Percentiles rank a stretch among this genome's conserved stretches.
phyloP scores from a whole-genome alignment of 2,329 filamentous ascomycete species.

The Dactylellina parvicollis region DNA sequence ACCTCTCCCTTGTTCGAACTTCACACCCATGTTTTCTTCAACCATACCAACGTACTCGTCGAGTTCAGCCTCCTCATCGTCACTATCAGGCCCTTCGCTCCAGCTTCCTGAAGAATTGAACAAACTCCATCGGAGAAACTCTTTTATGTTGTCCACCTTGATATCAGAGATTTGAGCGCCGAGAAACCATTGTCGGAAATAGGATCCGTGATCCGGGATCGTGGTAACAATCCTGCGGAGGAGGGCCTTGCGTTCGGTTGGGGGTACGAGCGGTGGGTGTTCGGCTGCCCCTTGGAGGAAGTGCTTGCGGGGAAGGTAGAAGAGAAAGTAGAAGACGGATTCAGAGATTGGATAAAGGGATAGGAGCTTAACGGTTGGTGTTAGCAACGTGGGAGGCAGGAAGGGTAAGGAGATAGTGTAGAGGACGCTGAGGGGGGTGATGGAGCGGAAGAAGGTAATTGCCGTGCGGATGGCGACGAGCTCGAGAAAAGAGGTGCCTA shows the following conservation, averaged over 20 bases:
- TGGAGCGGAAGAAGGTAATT: slow-evolving; percentile 65
- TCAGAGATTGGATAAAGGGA: slow-evolving; percentile 66
- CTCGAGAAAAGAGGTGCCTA: slow-evolving; percentile 52
- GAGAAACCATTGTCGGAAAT: slow-evolving; percentile 70
- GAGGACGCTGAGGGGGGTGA: slow-evolving; percentile 66
- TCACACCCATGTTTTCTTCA: slow-evolving; percentile 66
- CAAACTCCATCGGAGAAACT: slow-evolving; percentile 72
- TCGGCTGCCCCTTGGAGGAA: slow-evolving; percentile 66
- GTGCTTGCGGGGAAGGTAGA: slow-evolving; percentile 67
- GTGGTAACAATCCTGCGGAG: slow-evolving; percentile 67
- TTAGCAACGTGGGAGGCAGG: slow-evolving; percentile 56
- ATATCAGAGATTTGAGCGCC: slow-evolving; percentile 67
- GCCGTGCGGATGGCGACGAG: slow-evolving; percentile 64
- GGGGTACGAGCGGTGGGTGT: slow-evolving; percentile 64
- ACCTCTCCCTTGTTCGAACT: slow-evolving; percentile 67
- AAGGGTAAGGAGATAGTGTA: slow-evolving; percentile 62
- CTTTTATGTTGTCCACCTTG: slow-evolving; percentile 69
- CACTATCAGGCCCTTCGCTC: slow-evolving; percentile 57
- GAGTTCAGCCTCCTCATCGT: slow-evolving; percentile 61
- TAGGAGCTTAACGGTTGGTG: slow-evolving; percentile 60
- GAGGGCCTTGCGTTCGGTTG: slow-evolving; percentile 65
- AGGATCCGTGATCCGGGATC: slow-evolving; percentile 67
- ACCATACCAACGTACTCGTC: slow-evolving; percentile 67
- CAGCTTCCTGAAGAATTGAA: slow-evolving; percentile 64
- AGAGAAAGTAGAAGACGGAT: slow-evolving; percentile 66